Evolutionary conservation across 352 stramenopile species (phyloP).

Genomic region (Saprolegnia diclina): DNA sequence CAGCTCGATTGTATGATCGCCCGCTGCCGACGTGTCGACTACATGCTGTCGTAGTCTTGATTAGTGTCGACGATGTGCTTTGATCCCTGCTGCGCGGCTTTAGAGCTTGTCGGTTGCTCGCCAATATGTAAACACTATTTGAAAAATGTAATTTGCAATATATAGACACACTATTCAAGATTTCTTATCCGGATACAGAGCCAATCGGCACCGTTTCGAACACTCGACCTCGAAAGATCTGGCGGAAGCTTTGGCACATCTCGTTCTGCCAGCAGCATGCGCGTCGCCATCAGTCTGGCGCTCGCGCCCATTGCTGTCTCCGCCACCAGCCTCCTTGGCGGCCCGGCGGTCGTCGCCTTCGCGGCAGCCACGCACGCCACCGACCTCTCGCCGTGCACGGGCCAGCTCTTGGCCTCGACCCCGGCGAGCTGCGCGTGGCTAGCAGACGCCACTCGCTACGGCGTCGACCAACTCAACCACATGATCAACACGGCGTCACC

Average conservation of each 20-base stretch:
- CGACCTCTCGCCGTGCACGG: neutral
- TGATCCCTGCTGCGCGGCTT: too few species aligned
- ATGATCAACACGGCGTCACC: conserved; percentile 18
- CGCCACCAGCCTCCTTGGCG: too few species aligned
- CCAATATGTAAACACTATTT: too few species aligned
- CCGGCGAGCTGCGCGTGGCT: conserved; percentile 10
- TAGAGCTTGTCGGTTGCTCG: too few species aligned
- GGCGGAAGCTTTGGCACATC: neutral
- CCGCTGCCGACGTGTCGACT: too few species aligned
- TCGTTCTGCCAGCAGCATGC: neutral
- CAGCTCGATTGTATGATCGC: too few species aligned
- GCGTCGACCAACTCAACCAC: conserved; percentile 20
- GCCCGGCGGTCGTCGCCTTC: neutral
- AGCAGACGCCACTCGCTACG: conserved; percentile 6
- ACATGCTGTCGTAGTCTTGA: too few species aligned
- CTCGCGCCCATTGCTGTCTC: neutral
- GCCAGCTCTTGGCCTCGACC: neutral
- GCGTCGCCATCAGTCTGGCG: neutral
- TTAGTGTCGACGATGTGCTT: too few species aligned
- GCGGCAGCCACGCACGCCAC: neutral
- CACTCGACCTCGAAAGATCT: neutral
- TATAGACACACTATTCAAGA: neutral
- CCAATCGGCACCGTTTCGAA: neutral
- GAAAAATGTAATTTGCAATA: too few species aligned
- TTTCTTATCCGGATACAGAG: neutral